Evolutionary conservation across 768 basidiomycete genomes (phyloP), one percentile per base, ranked within the genome.

Genomic region (Hemileccinum rubropunctum): DNA sequence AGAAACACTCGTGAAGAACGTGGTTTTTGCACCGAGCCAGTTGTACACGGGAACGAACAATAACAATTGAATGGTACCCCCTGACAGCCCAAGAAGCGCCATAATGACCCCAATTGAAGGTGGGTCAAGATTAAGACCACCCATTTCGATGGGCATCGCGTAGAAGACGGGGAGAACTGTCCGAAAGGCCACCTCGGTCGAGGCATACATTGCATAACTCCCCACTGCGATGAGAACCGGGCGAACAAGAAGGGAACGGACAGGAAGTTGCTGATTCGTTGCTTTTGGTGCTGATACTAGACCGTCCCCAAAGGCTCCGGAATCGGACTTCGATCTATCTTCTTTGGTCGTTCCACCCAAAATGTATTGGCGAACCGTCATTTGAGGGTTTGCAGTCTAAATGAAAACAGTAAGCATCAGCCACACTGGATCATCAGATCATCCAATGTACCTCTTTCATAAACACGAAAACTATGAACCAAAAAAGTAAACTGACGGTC

Each of bases 171-270:
- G 70, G 7, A 58, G 23, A 12, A 75, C 35, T 4, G 83, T 76
- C 37, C 78, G 79, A 56, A 79, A 79, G 9, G 81, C 64, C 38
- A 88, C 86, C 47, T 88, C 86, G 43, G 84, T 66, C 11, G 88
- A 70, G 4, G 84, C 76, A 20, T 83, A 72, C 26, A 67, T 64
- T 7, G 79, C 81, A 61, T 89, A 89, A 59, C 83, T 86, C 11
- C 71, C 70, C 5, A 78, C 75, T 12, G 84, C 76, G 42, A 83
- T 63, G 20, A 85, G 55, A 2, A 90, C 84, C 15, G 70, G 75
- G 4, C 69, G 73, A 15, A 73, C 21, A 18, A 87, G 69, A 40
- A 86, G 69, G 4, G 71, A 64, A 27, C 73, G 71, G 28, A 86
- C 65, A 3, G 83, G 72, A 44, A 77, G 57, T 1, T 75, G 76